Evolutionary conservation across 371 early-diverging fungal species (phyloP), one percentile per base, ranked within the genome.

Genomic region (Rhizomucor pusillus): DNA sequence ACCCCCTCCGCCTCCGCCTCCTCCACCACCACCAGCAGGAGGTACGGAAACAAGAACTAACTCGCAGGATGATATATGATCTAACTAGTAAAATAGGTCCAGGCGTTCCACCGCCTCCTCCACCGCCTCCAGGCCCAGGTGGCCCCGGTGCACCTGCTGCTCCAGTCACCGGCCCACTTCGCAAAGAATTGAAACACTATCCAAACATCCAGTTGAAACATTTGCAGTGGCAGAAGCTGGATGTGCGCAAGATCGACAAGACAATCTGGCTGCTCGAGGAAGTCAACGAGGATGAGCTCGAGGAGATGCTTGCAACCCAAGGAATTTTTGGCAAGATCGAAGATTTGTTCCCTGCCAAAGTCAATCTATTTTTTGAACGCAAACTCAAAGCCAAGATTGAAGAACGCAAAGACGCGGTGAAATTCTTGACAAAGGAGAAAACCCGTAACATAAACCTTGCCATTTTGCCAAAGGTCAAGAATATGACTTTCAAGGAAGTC

Each of bases 151-250:
- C 52, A 12, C 59, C 59, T 14, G 14, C 43, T 13, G 47, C 56
- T 37, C 51, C 33, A n/a, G 14, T 51, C 6, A 39, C 51, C 0
- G 47, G 46, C 0, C 54, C 54, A 12, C 47, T 46, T 20, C 76
- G 76, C 18, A 75, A 75, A 48, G 60, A 69, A 37, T 48, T 75
- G 20, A 56, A 66, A 1, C 76, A 75, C 35, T 71, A 71, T 48
- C 76, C 76, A 33, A 60, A 71, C 43, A 53, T 71, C 9, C 70
- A 76, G 24, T 59, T 76, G n/a, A 70, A 73, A 47, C 67, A 72
- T 54, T 50, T 76, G 0, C 77, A 76, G 47, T 73, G 73, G 73
- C 73, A 76, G 47, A 76, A 76, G 37, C 43, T 76, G 23, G 77
- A 76, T 50, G 65, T 64, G 4, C 62, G 65, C 14, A 43, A 55